Evolutionary conservation across 1,284 basidiomycete genomes (phyloP).

Genomic region (Phellopilus nigrolimitatus): DNA sequence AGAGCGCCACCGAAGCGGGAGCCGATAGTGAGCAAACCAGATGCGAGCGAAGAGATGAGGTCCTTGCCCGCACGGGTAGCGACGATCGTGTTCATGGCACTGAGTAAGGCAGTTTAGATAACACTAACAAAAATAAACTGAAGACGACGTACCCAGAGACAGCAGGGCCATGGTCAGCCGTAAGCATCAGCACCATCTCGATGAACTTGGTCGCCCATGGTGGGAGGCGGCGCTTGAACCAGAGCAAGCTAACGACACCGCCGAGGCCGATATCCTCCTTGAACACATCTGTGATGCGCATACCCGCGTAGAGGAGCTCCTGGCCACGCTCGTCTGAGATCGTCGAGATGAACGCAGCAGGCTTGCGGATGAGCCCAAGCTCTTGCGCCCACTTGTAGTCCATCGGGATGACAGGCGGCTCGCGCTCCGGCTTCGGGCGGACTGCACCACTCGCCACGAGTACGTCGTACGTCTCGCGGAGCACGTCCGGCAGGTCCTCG

Average conservation of each 20-base stretch:
- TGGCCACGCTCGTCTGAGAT: constrained; percentile 99
- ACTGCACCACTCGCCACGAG: constrained; percentile 75
- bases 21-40: constrained; percentile 96
- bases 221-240: constrained; percentile 95
- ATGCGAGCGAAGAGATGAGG: constrained; percentile 92
- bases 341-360: constrained; percentile 98
- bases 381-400: constrained; percentile 99
- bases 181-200: constrained; percentile 99
- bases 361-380: constrained; percentile 97
- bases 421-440: constrained; percentile 72
- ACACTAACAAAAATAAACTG: background rate
- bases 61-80: constrained; percentile 99
- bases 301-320: constrained; percentile 97
- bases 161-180: constrained; percentile 97
- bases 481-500: constrained; percentile 86
- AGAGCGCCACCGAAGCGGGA: constrained; percentile 99
- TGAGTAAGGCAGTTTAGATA: constrained; percentile 31
- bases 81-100: constrained; percentile 99
- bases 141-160: constrained; percentile 66
- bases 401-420: constrained; percentile 96
- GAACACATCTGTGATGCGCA: constrained; percentile 99
- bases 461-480: constrained; percentile 82
- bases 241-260: constrained; percentile 93
- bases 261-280: constrained; percentile 97
- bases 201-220: constrained; percentile 92